Percentiles rank a stretch among this genome's conserved stretches.
phyloP scores from a whole-genome alignment of 148 eudicot genomes.

The Rhododendron vialii region DNA sequence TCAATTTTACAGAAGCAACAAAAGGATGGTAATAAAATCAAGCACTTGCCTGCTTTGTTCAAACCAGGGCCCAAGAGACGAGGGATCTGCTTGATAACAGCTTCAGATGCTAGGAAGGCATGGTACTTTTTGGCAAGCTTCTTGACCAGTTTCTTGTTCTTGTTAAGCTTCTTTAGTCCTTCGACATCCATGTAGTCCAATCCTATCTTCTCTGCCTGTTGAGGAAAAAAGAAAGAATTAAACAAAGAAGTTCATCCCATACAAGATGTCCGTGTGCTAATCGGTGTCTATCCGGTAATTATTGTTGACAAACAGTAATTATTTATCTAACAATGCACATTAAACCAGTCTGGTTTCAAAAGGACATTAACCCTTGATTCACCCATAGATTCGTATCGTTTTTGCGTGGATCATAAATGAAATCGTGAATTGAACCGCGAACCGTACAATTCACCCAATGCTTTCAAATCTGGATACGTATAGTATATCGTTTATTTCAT shows the following conservation, averaged over 20 bases:
- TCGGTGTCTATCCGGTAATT: not conserved
- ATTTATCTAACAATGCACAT: not conserved
- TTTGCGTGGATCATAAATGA: too few relatives aligned
- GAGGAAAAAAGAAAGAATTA: not conserved
- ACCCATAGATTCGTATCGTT: not conserved
- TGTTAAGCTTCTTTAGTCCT: conserved; percentile 32
- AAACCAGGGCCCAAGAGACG: conserved; percentile 42
- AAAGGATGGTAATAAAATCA: not conserved
- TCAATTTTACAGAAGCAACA: not conserved
- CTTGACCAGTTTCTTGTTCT: conserved; percentile 36
- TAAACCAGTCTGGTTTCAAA: not conserved
- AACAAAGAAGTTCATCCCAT: not conserved
- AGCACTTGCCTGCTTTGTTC: conserved; percentile 35
- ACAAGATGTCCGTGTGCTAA: not conserved
- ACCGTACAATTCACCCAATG: not conserved
- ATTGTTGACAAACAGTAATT: too few relatives aligned
- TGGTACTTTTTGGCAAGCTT: conserved; percentile 35
- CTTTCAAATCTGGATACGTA: not conserved
- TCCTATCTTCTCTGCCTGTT: conserved; percentile 32
- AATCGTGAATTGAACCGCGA: not conserved
- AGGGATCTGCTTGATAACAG: conserved; percentile 39
- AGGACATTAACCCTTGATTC: not conserved
- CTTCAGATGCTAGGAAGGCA: conserved; percentile 33
- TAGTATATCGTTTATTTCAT: too few relatives aligned
- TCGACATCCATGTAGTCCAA: conserved; percentile 36